Evolutionary conservation across 352 stramenopile species (phyloP).

Genomic region (Pythium rishiriense): DNA sequence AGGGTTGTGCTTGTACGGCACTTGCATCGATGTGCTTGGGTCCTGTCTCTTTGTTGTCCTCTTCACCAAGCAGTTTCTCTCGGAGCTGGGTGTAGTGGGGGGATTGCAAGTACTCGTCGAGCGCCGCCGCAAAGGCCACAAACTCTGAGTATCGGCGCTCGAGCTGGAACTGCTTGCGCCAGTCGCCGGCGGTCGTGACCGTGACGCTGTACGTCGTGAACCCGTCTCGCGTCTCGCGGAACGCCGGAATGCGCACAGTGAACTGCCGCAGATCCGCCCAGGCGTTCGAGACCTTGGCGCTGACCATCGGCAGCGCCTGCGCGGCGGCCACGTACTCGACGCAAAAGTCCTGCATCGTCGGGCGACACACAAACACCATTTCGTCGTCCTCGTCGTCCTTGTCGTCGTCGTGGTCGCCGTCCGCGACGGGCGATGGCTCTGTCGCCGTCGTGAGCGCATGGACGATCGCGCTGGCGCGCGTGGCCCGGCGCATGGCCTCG

Average conservation of each 20-base stretch:
- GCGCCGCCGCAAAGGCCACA: constrained; percentile 45
- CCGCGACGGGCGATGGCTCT: not conserved
- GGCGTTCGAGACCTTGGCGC: constrained; percentile 1
- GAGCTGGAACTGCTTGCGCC: constrained; percentile 47
- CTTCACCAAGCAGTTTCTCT: constrained; percentile 16
- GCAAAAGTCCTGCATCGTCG: constrained; percentile 62
- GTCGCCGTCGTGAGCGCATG: not conserved
- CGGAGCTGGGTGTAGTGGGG: constrained; percentile 14
- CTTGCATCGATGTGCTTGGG: constrained; percentile 6
- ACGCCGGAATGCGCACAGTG: constrained; percentile 51
- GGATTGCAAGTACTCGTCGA: constrained; percentile 45
- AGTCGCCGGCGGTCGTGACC: constrained; percentile 39
- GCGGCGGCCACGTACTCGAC: constrained; percentile 45
- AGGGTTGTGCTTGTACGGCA: constrained; percentile 15
- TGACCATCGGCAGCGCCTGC: constrained; percentile 18
- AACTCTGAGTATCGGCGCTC: constrained; percentile 84
- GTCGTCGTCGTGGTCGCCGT: constrained; percentile 21
- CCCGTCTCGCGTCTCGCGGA: constrained; percentile 63
- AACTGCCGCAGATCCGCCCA: constrained; percentile 39
- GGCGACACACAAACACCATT: constrained; percentile 65
- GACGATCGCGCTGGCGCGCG: not conserved
- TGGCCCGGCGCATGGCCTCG: constrained; percentile 2
- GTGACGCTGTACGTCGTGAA: constrained; percentile 66
- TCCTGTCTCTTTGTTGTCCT: constrained; percentile 15
- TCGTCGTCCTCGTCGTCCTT: constrained; percentile 51